Conservation (phyloP, 148 eudicot genomes). For the Suaeda aralocaspica region DNA sequence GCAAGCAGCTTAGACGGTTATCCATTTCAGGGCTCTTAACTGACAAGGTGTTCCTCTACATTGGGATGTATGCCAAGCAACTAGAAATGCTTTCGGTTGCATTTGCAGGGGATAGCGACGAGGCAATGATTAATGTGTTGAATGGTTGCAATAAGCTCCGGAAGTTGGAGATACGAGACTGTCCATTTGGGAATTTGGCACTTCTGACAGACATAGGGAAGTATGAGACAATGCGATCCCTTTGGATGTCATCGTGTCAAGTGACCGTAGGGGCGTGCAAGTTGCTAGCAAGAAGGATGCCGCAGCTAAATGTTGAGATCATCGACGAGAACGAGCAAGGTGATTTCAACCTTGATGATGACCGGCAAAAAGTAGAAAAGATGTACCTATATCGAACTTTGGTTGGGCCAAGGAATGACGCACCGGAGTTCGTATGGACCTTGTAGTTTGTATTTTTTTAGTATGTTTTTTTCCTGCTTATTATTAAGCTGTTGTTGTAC, state of each 20-base stretch:
- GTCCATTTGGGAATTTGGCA: conserved; percentile 71
- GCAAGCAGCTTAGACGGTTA: conserved; percentile 63
- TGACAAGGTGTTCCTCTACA: conserved; percentile 70
- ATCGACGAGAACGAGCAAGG: conserved; percentile 53
- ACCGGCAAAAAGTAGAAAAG: conserved; percentile 57
- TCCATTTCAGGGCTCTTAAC: conserved; percentile 72
- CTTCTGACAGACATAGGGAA: conserved; percentile 66
- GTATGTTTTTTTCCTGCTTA: not conserved
- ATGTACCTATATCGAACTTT: conserved; percentile 71
- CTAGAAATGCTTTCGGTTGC: conserved; percentile 87
- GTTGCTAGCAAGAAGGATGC: conserved; percentile 66
- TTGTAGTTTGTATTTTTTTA: conserved; percentile 28
- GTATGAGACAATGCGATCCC: conserved; percentile 97
- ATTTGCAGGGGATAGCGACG: conserved; percentile 77
- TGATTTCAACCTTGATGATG: conserved; percentile 31
- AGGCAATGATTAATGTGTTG: conserved; percentile 70
- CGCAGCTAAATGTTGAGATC: conserved; percentile 70
- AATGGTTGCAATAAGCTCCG: conserved; percentile 79
- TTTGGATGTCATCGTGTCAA: conserved; percentile 91
- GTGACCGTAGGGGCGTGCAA: conserved; percentile 77
- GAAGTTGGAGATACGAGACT: conserved; percentile 74
- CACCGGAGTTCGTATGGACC: conserved; percentile 67
- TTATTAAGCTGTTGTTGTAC: conserved; percentile 9
- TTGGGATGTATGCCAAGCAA: conserved; percentile 85
- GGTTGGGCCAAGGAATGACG: conserved; percentile 65